Evolutionary conservation across 1,284 basidiomycete species (phyloP).

Genomic region (Tilletia walkeri): DNA sequence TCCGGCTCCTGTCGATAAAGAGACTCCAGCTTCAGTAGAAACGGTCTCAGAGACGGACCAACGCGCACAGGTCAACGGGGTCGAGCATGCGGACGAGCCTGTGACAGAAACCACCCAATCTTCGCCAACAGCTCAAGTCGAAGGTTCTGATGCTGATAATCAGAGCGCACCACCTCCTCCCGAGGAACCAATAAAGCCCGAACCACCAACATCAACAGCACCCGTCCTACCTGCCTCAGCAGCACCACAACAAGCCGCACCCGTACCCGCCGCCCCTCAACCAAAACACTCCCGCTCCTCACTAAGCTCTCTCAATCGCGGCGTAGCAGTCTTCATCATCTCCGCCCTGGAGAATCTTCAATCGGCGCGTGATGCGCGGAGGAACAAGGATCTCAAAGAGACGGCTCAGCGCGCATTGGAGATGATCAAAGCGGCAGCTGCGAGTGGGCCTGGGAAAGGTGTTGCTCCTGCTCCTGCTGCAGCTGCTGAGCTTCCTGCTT

Average conservation of each 20-base stretch:
- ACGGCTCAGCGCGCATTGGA: slow-evolving; percentile 44
- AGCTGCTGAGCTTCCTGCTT: not conserved
- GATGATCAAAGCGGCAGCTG: slow-evolving; percentile 47
- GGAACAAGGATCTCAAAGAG: slow-evolving; percentile 48
- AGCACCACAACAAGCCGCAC: not conserved
- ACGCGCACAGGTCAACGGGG: no score
- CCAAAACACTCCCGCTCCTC: slow-evolving; percentile 24
- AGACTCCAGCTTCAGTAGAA: no score
- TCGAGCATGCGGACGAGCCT: no score
- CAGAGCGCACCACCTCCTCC: no score
- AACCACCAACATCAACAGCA: no score
- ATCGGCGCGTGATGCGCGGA: slow-evolving; percentile 47
- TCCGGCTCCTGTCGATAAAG: no score
- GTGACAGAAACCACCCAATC: no score
- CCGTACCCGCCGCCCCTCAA: slow-evolving; percentile 18
- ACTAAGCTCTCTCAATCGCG: slow-evolving; percentile 25
- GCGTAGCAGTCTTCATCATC: slow-evolving; percentile 49
- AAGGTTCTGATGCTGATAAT: no score
- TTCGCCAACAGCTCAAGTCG: no score
- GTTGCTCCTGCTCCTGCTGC: slow-evolving; percentile 17
- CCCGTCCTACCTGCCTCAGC: no score
- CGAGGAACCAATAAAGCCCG: no score
- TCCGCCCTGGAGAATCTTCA: slow-evolving; percentile 49
- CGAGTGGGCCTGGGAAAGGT: slow-evolving; percentile 17
- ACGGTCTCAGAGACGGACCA: no score